Evolutionary conservation across 805 yeast species (phyloP).

Genomic region (Kodamaea sagamina): DNA sequence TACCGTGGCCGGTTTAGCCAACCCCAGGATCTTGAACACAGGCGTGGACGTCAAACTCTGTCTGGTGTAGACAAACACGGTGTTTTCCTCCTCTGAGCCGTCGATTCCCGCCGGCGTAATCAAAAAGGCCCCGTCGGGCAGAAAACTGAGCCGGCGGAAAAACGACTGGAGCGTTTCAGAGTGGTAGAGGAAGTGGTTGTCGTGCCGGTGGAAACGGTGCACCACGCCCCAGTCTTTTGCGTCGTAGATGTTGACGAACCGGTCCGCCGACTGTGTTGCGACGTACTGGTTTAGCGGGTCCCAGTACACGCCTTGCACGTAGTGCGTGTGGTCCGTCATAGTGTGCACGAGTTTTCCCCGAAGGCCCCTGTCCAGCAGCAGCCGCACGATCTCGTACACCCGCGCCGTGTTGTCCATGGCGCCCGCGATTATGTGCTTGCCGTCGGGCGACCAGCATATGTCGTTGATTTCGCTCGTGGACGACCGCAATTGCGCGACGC

Average conservation of each 20-base stretch:
- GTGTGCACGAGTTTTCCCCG: conserved; percentile 57
- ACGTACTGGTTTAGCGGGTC: conserved; percentile 80
- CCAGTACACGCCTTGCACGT: conserved; percentile 96
- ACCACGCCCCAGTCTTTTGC: conserved; percentile 2
- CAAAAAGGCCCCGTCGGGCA: conserved; percentile 86
- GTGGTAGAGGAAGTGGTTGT: conserved; percentile 54
- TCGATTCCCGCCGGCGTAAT: conserved; percentile 49
- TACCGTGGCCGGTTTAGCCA: conserved; percentile 82
- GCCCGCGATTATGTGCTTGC: conserved; percentile 75
- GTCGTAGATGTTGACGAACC: conserved; percentile 70
- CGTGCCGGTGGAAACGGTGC: conserved; percentile 18
- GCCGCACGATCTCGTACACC: conserved; percentile 46
- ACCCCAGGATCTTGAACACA: conserved; percentile 73
- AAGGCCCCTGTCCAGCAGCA: neutral
- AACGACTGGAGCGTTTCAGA: conserved; percentile 88
- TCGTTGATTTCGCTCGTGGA: conserved; percentile 84
- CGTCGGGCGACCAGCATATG: conserved; percentile 89
- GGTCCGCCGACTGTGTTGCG: conserved; percentile 88
- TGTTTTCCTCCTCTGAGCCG: conserved; percentile 51
- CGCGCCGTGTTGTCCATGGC: conserved; percentile 87
- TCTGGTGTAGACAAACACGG: conserved; percentile 80
- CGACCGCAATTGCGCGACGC: conserved; percentile 57
- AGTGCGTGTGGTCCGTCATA: conserved; percentile 76
- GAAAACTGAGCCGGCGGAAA: conserved; percentile 80
- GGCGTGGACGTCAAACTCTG: conserved; percentile 69